Evolutionary conservation across 1,139 yeast species (phyloP), one percentile per base, ranked within the genome.

Genomic region (Maudiozyma humilis): DNA sequence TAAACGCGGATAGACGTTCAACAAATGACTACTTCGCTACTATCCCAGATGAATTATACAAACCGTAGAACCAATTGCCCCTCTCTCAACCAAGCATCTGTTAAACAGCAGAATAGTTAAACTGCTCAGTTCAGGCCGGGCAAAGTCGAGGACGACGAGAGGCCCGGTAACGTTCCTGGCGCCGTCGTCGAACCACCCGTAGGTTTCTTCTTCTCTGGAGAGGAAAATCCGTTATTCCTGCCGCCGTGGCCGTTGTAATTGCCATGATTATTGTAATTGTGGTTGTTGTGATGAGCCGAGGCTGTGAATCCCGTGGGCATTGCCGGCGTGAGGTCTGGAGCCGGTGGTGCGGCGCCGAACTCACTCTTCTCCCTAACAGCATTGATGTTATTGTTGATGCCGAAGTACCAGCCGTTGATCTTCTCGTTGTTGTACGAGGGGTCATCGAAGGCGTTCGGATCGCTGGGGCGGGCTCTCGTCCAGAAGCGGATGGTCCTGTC

Each of bases 401-500:
- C 79, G 54, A 78, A 79, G 62, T 78, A 80, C 86, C 87, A 79
- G 2, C 85, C 83, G 36, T 82, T 84, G 43, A 71, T 72, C 56
- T 82, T 82, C 42, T 80, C 82, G 57, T 79, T 78, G 13, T 84
- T 79, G 63, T 82, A 82, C 48, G 86, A 79, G 17, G 88, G 82
- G 62, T 89, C 96, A 52, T 80, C 78, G 66, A 79, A 87, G 2
- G 89, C 84, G 60, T 75, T 76, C 0, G 87, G 83, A 65, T 91
- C 98, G 54, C 82, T 83, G 1, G 96, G 97, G 59, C 95, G 72
- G 1, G 94, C 84, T 43, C 98, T 72, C 31, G 91, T 80, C 98
- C 98, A 91, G 66, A 91, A 86, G 49, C 96, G 69, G n/a, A 95
- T 87, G 12, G 93, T 79, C 59, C 93, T 77, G 64, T 91, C 98